phyloP scores from a whole-genome alignment of 495 filamentous ascomycete species.

The Bryoglossum gracile region DNA sequence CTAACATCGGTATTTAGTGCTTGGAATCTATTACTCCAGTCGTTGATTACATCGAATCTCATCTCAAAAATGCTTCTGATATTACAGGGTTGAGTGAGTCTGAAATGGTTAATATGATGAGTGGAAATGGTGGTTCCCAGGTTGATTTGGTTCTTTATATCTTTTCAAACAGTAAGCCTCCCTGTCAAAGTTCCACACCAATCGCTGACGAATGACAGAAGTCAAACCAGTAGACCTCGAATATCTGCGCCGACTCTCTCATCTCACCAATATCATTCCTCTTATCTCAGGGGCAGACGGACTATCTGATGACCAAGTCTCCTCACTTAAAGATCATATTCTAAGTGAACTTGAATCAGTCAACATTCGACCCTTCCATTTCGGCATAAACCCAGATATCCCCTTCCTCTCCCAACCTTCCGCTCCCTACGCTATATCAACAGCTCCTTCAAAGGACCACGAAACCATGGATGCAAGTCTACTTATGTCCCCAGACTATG shows the following conservation, averaged over 20 bases:
- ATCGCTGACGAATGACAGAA: conserved; percentile 38
- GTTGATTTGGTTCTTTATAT: conserved; percentile 87
- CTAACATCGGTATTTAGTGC: no score
- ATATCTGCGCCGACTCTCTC: conserved; percentile 64
- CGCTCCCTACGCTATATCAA: conserved; percentile 75
- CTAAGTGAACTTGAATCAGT: conserved; percentile 49
- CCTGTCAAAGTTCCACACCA: conserved; percentile 7
- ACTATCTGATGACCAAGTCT: conserved; percentile 52
- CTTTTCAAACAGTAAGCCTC: conserved; percentile 53
- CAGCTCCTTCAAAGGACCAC: conserved; percentile 62
- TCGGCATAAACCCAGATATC: conserved; percentile 39
- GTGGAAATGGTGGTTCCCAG: conserved; percentile 79
- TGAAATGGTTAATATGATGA: conserved; percentile 73
- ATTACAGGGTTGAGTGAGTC: conserved; percentile 53
- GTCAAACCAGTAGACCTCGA: conserved; percentile 68
- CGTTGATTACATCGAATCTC: conserved; percentile 66
- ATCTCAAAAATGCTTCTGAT: conserved; percentile 57
- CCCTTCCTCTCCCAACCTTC: conserved; percentile 23
- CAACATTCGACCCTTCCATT: conserved; percentile 59
- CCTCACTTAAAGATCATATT: conserved; percentile 55
- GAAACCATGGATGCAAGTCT: conserved; percentile 94
- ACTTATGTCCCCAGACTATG: conserved; percentile 89
- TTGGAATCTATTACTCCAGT: conserved; percentile 63
- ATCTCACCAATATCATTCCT: conserved; percentile 82
- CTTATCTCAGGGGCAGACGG: conserved; percentile 74